phyloP scores from a whole-genome alignment of 2,329 filamentous ascomycete genomes.

The Endothia cerciana region DNA sequence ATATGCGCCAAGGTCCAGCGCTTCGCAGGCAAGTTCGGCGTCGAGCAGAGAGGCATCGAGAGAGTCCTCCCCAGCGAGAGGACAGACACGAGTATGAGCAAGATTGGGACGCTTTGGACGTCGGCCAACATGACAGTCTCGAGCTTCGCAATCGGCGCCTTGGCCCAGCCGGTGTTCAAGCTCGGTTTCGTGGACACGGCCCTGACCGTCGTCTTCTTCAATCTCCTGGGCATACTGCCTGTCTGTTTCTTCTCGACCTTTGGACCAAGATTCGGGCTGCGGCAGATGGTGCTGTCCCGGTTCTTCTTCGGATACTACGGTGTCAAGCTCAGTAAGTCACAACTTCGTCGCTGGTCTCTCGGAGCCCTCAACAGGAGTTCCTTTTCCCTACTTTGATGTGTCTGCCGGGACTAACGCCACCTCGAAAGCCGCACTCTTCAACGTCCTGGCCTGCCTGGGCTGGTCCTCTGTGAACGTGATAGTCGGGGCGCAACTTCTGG shows the following conservation, averaged over 20 bases:
- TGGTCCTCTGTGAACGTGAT: slow-evolving; percentile 81
- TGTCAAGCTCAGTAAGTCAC: slow-evolving; percentile 65
- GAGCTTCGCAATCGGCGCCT: slow-evolving; percentile 75
- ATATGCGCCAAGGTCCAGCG: slow-evolving; percentile 55
- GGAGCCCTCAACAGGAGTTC: slow-evolving; percentile 26
- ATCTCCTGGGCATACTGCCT: slow-evolving; percentile 71
- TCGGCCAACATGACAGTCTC: slow-evolving; percentile 79
- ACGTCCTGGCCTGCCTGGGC: slow-evolving; percentile 71
- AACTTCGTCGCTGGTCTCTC: neutral
- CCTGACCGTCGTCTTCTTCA: slow-evolving; percentile 75
- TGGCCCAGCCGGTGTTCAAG: slow-evolving; percentile 68
- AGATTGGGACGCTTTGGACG: slow-evolving; percentile 77
- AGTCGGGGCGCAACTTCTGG: slow-evolving; percentile 76
- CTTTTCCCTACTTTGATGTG: neutral
- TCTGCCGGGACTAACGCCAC: neutral
- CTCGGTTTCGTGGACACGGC: slow-evolving; percentile 76
- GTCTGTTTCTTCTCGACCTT: slow-evolving; percentile 80
- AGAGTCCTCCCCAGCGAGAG: slow-evolving; percentile 72
- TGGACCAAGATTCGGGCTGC: slow-evolving; percentile 72
- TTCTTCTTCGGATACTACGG: slow-evolving; percentile 76
- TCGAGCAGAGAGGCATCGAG: slow-evolving; percentile 78
- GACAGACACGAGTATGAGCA: slow-evolving; percentile 65
- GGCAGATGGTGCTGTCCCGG: slow-evolving; percentile 79
- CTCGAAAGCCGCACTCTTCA: slow-evolving; percentile 66
- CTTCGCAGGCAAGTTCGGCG: slow-evolving; percentile 65